These are phyloP conservation scores for Mycena capillaripes DNA, from an alignment of 768 basidiomycete species.

Conservation along the genomic window DNA sequence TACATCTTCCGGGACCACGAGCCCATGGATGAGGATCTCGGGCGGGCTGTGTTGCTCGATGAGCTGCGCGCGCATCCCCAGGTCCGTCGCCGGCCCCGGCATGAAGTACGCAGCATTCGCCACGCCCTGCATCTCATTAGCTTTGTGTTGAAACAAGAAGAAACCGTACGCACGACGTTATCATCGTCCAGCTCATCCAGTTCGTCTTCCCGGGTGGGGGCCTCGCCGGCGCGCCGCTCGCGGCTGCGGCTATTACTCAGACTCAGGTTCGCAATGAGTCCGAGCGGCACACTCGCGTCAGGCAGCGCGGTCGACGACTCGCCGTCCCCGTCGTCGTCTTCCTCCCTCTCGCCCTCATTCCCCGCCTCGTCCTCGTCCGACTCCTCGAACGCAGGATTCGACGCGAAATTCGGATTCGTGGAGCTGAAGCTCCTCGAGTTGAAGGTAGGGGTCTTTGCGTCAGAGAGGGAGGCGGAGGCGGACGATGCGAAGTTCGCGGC, in stretches of 20 bases:
- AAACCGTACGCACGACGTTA: constrained; percentile 66
- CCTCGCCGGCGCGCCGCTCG: constrained; percentile 50
- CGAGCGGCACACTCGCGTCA: constrained; percentile 81
- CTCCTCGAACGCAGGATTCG: constrained; percentile 35
- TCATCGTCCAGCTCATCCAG: constrained; percentile 65
- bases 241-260: constrained; percentile 67
- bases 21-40: constrained; percentile 84
- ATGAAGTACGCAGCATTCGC: constrained; percentile 86
- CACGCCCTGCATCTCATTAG: constrained; percentile 66
- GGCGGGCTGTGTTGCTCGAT: constrained; percentile 87
- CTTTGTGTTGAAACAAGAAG: constrained; percentile 24
- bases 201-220: constrained; percentile 54
- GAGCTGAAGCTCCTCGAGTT: constrained; percentile 18
- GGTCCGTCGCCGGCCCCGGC: constrained; percentile 84
- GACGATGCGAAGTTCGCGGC: constrained; percentile 6
- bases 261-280: constrained; percentile 80
- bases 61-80: constrained; percentile 75
- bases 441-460: background rate
- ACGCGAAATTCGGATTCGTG: constrained; percentile 28
- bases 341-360: constrained; percentile 39
- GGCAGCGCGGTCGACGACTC: constrained; percentile 66
- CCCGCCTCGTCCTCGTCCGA: constrained; percentile 8
- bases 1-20: constrained; percentile 84
- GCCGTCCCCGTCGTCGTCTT: constrained; percentile 59
- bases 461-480: background rate